Percentiles rank a stretch among this genome's conserved stretches.
phyloP scores from a whole-genome alignment of 441 rosid genomes.

The Dalechampia spathulata region DNA sequence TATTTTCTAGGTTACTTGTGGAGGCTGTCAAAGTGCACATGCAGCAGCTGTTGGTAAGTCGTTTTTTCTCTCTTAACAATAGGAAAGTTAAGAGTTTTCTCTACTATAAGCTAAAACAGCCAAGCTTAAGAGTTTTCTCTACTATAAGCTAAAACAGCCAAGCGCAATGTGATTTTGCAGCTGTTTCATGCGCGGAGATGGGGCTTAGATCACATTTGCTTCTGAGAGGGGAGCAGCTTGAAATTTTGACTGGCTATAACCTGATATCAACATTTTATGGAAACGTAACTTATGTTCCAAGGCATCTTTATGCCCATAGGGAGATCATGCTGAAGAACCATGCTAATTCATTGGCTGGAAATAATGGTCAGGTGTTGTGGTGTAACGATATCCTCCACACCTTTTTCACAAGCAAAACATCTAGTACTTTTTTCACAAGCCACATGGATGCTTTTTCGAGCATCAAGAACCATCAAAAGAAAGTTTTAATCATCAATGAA shows the following conservation, averaged over 20 bases:
- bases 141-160: neutral
- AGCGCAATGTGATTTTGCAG: slow-evolving; percentile 34
- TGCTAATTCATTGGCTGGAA: slow-evolving; percentile 51
- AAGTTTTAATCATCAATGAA: slow-evolving; percentile 72
- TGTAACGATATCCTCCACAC: slow-evolving; percentile 47
- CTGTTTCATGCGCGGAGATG: slow-evolving; percentile 87
- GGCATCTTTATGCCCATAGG: slow-evolving; percentile 57
- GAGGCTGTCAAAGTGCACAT: slow-evolving; percentile 95
- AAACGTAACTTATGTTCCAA: slow-evolving; percentile 57
- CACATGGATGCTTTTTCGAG: slow-evolving; percentile 15
- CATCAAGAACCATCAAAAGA: slow-evolving; percentile 22
- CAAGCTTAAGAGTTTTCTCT: neutral
- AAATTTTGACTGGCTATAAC: slow-evolving; percentile 73
- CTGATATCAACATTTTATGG: slow-evolving; percentile 71
- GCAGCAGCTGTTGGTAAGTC: slow-evolving; percentile 76
- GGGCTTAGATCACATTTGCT: slow-evolving; percentile 81
- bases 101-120: neutral
- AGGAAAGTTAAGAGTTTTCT: slow-evolving; percentile 4
- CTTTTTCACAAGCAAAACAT: slow-evolving; percentile 18
- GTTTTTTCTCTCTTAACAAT: neutral
- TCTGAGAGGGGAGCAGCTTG: slow-evolving; percentile 81
- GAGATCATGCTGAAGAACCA: slow-evolving; percentile 50
- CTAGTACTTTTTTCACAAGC: slow-evolving; percentile 11
- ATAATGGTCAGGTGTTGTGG: slow-evolving; percentile 35
- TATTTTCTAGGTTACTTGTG: slow-evolving; percentile 81